phyloP scores from a whole-genome alignment of 108 stramenopile species.

The Nitzschia palea region DNA sequence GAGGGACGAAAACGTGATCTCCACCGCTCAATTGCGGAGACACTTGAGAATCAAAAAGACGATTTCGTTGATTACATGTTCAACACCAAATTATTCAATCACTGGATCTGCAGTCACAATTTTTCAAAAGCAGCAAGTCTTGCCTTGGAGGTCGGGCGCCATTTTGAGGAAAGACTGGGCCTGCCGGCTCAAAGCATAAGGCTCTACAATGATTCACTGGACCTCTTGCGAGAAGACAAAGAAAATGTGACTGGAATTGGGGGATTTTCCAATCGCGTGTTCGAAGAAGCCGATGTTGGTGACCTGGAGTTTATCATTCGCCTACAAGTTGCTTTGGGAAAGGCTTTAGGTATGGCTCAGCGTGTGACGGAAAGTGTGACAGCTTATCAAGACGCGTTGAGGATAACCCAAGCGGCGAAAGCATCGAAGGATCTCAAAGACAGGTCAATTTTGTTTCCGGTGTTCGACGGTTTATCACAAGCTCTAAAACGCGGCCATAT shows the following conservation, averaged over 20 bases:
- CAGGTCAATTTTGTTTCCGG: conserved; percentile 62
- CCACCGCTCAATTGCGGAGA: conserved; percentile 56
- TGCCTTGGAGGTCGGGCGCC: conserved; percentile 54
- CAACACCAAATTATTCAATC: conserved; percentile 48
- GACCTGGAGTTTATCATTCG: conserved; percentile 2
- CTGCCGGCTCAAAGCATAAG: conserved; percentile 50
- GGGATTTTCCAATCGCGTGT: conserved; percentile 8
- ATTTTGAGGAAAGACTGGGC: conserved; percentile 51
- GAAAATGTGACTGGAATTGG: conserved; percentile 29
- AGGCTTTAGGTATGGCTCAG: conserved; percentile 4
- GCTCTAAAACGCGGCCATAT: conserved; percentile 51
- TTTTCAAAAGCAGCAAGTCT: conserved; percentile 43
- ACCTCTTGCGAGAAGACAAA: conserved; percentile 34
- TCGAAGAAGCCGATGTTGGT: not conserved
- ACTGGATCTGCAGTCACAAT: conserved; percentile 55
- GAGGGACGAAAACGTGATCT: conserved; percentile 57
- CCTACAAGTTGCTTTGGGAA: not conserved
- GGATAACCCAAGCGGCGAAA: conserved; percentile 26
- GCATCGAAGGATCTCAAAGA: conserved; percentile 25
- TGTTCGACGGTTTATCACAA: conserved; percentile 56
- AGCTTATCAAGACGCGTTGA: conserved; percentile 14
- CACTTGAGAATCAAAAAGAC: conserved; percentile 42
- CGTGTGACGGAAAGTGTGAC: conserved; percentile 1
- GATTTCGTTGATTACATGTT: conserved; percentile 39
- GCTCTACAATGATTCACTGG: conserved; percentile 51